These are phyloP conservation scores for Piloderma croceum DNA, from an alignment of 768 basidiomycete species.

Conservation along the genomic window DNA sequence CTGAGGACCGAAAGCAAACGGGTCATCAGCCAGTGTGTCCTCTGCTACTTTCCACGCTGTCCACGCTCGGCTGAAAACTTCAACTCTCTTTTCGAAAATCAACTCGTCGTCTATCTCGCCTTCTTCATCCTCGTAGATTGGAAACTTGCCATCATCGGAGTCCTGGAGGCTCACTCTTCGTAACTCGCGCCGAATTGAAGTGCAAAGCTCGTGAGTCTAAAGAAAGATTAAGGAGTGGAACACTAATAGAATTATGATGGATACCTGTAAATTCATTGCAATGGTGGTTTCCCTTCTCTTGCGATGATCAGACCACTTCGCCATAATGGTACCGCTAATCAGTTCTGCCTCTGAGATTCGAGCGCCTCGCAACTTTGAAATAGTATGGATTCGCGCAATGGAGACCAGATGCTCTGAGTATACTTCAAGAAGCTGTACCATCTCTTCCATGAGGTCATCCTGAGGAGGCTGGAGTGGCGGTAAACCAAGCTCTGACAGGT, in stretches of 20 bases:
- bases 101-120: slow-evolving; percentile 23
- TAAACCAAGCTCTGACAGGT: slow-evolving; percentile 30
- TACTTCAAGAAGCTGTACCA: slow-evolving; percentile 31
- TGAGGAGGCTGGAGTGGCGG: slow-evolving; percentile 17
- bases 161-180: slow-evolving; percentile 9
- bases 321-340: slow-evolving; percentile 41
- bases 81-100: slow-evolving; percentile 23
- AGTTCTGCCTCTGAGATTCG: slow-evolving; percentile 37
- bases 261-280: slow-evolving; percentile 42
- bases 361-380: slow-evolving; percentile 31
- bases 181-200: slow-evolving; percentile 31
- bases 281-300: slow-evolving; percentile 33
- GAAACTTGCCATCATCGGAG: slow-evolving; percentile 19
- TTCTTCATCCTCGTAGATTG: slow-evolving; percentile 20
- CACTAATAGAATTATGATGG: slow-evolving; percentile 4
- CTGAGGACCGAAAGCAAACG: slow-evolving; percentile 32
- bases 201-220: slow-evolving; percentile 36
- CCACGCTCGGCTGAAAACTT: slow-evolving; percentile 35
- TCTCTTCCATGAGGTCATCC: slow-evolving; percentile 30
- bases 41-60: slow-evolving; percentile 39
- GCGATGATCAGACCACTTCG: slow-evolving; percentile 37
- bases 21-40: slow-evolving; percentile 19
- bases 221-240: not conserved
- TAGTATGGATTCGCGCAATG: slow-evolving; percentile 33
- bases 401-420: slow-evolving; percentile 28